Evolutionary conservation across 2,329 filamentous ascomycete species (phyloP), one percentile per base, ranked within the genome.

Genomic region (Paracorniculantispora psalliotae): DNA sequence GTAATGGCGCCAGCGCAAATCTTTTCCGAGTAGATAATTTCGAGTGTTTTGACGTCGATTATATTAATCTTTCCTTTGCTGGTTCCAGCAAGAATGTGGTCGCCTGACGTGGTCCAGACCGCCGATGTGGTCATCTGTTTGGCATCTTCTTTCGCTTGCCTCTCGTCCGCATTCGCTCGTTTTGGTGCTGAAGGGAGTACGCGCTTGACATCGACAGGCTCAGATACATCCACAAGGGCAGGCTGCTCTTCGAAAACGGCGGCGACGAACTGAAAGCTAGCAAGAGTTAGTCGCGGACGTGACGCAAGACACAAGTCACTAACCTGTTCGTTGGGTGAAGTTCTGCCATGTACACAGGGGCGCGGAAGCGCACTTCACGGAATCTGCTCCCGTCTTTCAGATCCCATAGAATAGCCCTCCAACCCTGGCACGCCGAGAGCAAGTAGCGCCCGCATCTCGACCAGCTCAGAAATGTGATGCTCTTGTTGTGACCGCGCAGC

Each of bases 61-160:
- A 99, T 90, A 73, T 99, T 99, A 61, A 99, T 81, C 81, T 91
- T 96, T 59, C 94, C 94, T 73, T 97, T 97, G 66, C 88, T 97
- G 4, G 94, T 99, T 41, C 92, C 96, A 1, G 92, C 86, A 35
- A 99, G 83, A 62, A 99, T 91, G 72, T 97, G 91, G 48, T 92
- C 87, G 52, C 94, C 94, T 0, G 87, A 83, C 1, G 86, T 83
- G 0, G 91, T 93, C 78, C 96, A 99, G 35, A 96, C 86, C 1
- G 92, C 91, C 25, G 92, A 92, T 4, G 93, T 97, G 0, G 94
- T 97, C 71, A 92, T 91, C 72, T 97, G 91, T 70, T 96, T 97
- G 13, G 91, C 91, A 69, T 97, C 93, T 69, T 96, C 91, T 50
- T 91, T 92, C 1, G 88, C 87, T 70, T 93, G 90, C 71, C 96